Base-by-base conservation (phyloP, 129 eudicot genomes). In the Mikania micrantha region DNA sequence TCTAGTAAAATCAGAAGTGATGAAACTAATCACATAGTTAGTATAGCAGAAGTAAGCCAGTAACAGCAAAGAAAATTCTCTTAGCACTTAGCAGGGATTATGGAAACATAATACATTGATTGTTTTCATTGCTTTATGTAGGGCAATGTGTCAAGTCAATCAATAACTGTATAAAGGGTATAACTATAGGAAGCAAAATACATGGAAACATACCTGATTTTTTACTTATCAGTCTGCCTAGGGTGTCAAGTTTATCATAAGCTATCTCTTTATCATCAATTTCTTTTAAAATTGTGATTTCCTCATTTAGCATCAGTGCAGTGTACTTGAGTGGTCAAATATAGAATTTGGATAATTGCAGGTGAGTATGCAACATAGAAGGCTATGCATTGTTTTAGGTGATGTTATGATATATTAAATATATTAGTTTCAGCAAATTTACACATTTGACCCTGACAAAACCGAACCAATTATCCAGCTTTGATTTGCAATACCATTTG, bases 81-180 rank as follows among this genome's bases (percentile, higher is more conserved):
- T 60, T 2, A 59, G 42, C 66, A 28, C 25, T 42, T 21, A 58
- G 45, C n/a, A n/a, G n/a, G n/a, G n/a, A n/a, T 41, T 19, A 21
- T 3, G 28, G 17, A 41, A 71, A 58, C 35, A 67, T 19, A 58
- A 41, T 42, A 38, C 41, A 39, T 7, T n/a, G 45, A 42, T 41
- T 12, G 32, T 57, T 31, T 27, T 28, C 10, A 39, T 41, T 28
- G 36, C 67, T 58, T 41, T 17, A 71, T 13, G 59, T 42, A 59
- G 39, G 67, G 67, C 36, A 10, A 60, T 59, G 44, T 20, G 60
- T 71, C 8, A 71, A 58, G 67, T 19, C 10, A 41, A 15, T 60
- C 74, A 56, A 56, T n/a, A 70, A 39, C 57, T 49, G 57, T n/a
- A 70, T 27, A 34, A 60, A 38, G 16, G 7, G 36, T 71, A 42